Evolutionary conservation across 1,284 basidiomycete genomes (phyloP).

Genomic region (Rhizoctonia solani): DNA sequence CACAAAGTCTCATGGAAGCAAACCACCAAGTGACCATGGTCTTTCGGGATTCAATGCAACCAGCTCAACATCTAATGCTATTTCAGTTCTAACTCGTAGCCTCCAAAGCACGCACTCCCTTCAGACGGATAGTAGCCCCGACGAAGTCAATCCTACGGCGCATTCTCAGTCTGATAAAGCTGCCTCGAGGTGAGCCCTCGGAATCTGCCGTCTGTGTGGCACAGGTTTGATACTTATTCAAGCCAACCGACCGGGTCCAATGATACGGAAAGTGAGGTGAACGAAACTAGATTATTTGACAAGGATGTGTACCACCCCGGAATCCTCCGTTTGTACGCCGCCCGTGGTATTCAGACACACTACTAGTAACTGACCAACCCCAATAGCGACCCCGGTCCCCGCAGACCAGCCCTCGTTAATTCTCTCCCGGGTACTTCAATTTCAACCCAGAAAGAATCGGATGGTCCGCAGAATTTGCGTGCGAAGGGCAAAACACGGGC

Average conservation of each 20-base stretch:
- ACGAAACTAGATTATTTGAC: not conserved
- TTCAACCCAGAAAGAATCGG: not conserved
- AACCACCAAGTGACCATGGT: too few species aligned
- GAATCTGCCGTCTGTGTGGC: not conserved
- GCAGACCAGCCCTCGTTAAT: not conserved
- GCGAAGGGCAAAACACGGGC: not conserved
- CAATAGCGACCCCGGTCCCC: not conserved
- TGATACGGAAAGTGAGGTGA: not conserved
- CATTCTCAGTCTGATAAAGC: not conserved
- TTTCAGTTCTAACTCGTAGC: not conserved
- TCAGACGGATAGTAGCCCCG: not conserved
- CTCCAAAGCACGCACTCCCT: slow-evolving; percentile 8
- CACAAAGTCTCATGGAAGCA: not conserved
- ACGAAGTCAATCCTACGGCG: not conserved
- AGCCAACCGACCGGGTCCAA: slow-evolving; percentile 1
- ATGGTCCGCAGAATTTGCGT: not conserved
- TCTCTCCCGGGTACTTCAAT: not conserved
- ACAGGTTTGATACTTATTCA: not conserved
- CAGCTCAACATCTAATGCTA: not conserved
- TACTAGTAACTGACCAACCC: not conserved
- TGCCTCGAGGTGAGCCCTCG: not conserved
- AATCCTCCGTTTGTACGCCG: not conserved
- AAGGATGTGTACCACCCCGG: slow-evolving; percentile 5
- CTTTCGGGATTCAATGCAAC: not conserved
- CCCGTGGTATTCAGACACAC: not conserved